Conservation (phyloP, 1,284 basidiomycete genomes). For the Rhodotorula mucilaginosa region DNA sequence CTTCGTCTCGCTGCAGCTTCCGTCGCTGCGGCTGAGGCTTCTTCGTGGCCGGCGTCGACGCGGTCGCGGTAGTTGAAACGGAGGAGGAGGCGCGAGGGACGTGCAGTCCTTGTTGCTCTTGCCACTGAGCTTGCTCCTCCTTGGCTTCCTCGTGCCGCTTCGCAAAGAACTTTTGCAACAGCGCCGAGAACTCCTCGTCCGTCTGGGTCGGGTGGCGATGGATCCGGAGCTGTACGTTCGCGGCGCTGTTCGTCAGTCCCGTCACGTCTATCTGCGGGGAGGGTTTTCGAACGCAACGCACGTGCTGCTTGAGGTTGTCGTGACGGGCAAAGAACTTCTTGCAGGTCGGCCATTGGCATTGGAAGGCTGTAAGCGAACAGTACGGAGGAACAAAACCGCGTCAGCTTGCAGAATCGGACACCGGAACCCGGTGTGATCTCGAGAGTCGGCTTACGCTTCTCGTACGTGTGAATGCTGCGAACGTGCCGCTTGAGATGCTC, state of each 20-base stretch:
- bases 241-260: not conserved
- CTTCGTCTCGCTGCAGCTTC: not conserved
- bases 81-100: too few species aligned
- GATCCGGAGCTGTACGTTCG: constrained; percentile 24
- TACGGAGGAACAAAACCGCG: not conserved
- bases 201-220: constrained; percentile 21
- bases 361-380: constrained; percentile 58
- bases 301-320: constrained; percentile 63
- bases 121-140: constrained; percentile 1
- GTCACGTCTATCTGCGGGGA: not conserved
- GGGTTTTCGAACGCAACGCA: not conserved
- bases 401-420: too few species aligned
- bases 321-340: constrained; percentile 78
- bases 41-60: not conserved
- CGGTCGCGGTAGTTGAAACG: too few species aligned
- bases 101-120: too few species aligned
- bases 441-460: constrained; percentile 68
- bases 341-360: constrained; percentile 71
- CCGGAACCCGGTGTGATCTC: too few species aligned
- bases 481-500: constrained; percentile 78
- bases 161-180: constrained; percentile 19
- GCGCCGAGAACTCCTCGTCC: constrained; percentile 19
- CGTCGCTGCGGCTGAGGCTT: not conserved
- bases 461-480: constrained; percentile 72
- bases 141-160: not conserved